phyloP scores from a whole-genome alignment of 306 rosid species.

The Prunus mongolica region DNA sequence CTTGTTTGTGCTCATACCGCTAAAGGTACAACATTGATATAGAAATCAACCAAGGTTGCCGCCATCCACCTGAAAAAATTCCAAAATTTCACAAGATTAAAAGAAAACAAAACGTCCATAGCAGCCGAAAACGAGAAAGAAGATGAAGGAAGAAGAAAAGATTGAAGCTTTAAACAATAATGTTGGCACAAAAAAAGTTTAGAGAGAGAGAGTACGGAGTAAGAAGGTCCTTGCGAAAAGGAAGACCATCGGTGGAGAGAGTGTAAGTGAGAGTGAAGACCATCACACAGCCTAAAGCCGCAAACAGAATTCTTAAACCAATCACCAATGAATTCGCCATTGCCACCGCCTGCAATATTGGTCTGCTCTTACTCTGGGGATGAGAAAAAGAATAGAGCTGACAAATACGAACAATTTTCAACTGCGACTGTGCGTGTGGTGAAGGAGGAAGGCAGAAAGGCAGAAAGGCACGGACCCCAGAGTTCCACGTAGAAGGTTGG shows the following conservation, averaged over 20 bases:
- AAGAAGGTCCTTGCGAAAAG: constrained; percentile 55
- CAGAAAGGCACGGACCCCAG: neutral
- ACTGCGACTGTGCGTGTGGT: neutral
- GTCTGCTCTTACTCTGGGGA: neutral
- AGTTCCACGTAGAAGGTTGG: neutral
- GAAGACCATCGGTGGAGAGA: constrained; percentile 51
- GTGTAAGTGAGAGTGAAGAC: constrained; percentile 51
- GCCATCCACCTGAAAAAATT: constrained; percentile 71
- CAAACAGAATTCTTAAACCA: constrained; percentile 43
- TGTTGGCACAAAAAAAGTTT: too few relatives aligned
- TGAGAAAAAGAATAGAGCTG: neutral
- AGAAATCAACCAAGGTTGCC: constrained; percentile 77
- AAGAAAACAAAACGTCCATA: neutral
- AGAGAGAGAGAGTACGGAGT: constrained; percentile 54
- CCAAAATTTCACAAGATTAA: neutral
- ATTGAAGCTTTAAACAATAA: too few relatives aligned
- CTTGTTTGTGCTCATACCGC: constrained; percentile 40
- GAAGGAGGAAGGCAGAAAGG: too few relatives aligned
- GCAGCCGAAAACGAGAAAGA: too few relatives aligned
- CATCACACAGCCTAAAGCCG: constrained; percentile 44
- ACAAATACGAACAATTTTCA: too few relatives aligned
- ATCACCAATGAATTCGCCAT: constrained; percentile 48
- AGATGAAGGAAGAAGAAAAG: too few relatives aligned
- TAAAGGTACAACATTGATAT: constrained; percentile 53
- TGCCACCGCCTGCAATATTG: neutral